Percentiles rank a stretch among this genome's conserved stretches.
phyloP scores from a whole-genome alignment of 1,284 basidiomycete genomes.

The Rhodotorula sp. region DNA sequence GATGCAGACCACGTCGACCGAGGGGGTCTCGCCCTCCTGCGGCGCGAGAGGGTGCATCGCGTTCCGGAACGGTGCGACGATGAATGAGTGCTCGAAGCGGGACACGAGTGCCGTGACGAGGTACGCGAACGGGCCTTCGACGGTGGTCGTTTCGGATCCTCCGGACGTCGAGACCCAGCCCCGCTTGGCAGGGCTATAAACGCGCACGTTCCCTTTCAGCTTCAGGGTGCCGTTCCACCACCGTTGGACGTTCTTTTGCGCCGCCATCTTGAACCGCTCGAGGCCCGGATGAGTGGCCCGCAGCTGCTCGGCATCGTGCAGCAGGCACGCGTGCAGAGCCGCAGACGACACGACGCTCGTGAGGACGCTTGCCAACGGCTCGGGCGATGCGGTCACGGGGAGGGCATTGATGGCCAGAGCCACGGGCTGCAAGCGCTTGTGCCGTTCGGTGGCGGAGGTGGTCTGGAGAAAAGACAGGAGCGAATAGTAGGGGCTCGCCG shows the following conservation, averaged over 20 bases:
- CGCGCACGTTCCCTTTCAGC: conserved; percentile 53
- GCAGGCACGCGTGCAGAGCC: conserved; percentile 80
- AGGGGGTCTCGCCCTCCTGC: conserved; percentile 43
- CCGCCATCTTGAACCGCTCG: conserved; percentile 83
- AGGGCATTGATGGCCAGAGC: conserved; percentile 62
- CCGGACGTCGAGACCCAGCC: conserved; percentile 50
- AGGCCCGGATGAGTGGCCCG: conserved; percentile 68
- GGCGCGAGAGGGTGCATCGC: conserved; percentile 50
- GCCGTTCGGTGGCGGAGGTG: conserved; percentile 51
- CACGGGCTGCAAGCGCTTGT: conserved; percentile 58
- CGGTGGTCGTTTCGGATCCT: conserved; percentile 34
- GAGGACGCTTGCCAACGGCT: conserved; percentile 20
- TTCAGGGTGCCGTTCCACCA: conserved; percentile 68
- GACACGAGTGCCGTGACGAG: conserved; percentile 76
- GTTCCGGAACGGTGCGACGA: conserved; percentile 63
- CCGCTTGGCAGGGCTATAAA: conserved; percentile 60
- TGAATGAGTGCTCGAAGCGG: conserved; percentile 75
- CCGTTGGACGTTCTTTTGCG: conserved; percentile 65
- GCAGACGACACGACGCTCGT: conserved; percentile 55
- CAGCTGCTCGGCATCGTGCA: conserved; percentile 74
- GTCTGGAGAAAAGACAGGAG: conserved; percentile 49
- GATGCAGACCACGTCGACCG: conserved; percentile 77
- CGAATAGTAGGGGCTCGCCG: conserved; percentile 53
- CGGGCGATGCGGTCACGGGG: conserved; percentile 54
- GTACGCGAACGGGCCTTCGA: conserved; percentile 77